phyloP scores from a whole-genome alignment of 257 asterid species.

The Scutellaria minor region DNA sequence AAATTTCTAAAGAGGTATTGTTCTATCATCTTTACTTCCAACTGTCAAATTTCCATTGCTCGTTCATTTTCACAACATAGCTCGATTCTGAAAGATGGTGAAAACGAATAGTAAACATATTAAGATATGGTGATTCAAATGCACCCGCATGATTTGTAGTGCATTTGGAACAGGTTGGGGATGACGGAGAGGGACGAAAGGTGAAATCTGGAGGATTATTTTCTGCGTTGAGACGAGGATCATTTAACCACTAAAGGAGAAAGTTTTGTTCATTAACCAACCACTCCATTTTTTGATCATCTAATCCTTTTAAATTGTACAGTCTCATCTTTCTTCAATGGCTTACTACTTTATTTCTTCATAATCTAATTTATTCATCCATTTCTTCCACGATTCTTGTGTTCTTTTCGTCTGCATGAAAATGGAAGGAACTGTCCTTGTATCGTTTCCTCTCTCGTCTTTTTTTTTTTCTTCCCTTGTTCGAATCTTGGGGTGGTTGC shows the following conservation, averaged over 20 bases:
- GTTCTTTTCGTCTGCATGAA: not conserved
- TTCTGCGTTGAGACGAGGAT: constrained; percentile 69
- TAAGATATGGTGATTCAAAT: not conserved
- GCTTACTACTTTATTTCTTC: not conserved
- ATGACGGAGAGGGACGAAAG: constrained; percentile 70
- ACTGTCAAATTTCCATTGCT: not conserved
- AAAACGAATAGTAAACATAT: not conserved
- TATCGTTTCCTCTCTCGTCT: too few species aligned
- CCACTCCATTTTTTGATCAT: constrained; percentile 18
- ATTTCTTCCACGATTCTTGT: too few species aligned
- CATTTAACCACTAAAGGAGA: constrained; percentile 38
- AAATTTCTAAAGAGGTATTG: constrained; percentile 74
- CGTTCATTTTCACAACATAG: not conserved
- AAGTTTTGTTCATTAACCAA: not conserved
- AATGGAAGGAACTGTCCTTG: too few species aligned
- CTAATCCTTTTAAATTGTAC: constrained; percentile 3
- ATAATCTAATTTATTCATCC: not conserved
- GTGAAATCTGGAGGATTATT: constrained; percentile 84
- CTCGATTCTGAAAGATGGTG: not conserved
- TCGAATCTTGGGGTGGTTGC: too few species aligned
- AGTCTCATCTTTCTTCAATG: not conserved
- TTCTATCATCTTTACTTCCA: not conserved
- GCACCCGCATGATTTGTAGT: not conserved
- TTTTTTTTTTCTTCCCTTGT: too few species aligned
- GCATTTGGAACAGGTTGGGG: constrained; percentile 64